Percentiles rank a stretch among this genome's conserved stretches.
phyloP scores from a whole-genome alignment of 2,329 filamentous ascomycete species.

The Colletotrichum lentis region DNA sequence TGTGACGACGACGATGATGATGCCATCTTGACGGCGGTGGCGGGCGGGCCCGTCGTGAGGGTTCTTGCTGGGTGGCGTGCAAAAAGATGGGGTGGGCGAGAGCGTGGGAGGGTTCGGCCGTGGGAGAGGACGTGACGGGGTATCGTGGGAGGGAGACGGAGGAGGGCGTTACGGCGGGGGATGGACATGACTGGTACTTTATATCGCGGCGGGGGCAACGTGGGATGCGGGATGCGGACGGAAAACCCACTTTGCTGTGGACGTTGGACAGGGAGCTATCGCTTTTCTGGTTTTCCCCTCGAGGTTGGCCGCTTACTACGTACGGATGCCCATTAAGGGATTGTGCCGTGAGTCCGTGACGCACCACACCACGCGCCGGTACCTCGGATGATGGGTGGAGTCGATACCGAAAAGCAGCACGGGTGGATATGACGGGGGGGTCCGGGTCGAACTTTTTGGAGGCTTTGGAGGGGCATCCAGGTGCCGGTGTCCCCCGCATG shows the following conservation, averaged over 20 bases:
- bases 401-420: constrained; percentile 9
- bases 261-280: not conserved
- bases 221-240: constrained; percentile 13
- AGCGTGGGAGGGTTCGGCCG: not conserved
- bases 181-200: not conserved
- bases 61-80: not conserved
- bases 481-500: not conserved
- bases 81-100: not conserved
- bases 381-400: constrained; percentile 30
- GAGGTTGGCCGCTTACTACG: constrained; percentile 17
- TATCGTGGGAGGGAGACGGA: constrained; percentile 21
- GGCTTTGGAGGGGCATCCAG: constrained; percentile 2
- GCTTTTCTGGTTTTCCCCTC: not conserved
- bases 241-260: constrained; percentile 19
- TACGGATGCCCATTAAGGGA: constrained; percentile 2
- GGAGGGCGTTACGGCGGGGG: not conserved
- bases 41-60: not conserved
- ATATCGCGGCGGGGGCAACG: constrained; percentile 18
- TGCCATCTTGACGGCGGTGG: constrained; percentile 14
- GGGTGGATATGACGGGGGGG: not conserved
- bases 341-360: not conserved
- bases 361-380: not conserved
- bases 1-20: not conserved
- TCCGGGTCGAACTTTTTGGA: constrained; percentile 1
- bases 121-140: not conserved